Evolutionary conservation across 345 rosid genomes (phyloP).

Genomic region (Anacardium occidentale): DNA sequence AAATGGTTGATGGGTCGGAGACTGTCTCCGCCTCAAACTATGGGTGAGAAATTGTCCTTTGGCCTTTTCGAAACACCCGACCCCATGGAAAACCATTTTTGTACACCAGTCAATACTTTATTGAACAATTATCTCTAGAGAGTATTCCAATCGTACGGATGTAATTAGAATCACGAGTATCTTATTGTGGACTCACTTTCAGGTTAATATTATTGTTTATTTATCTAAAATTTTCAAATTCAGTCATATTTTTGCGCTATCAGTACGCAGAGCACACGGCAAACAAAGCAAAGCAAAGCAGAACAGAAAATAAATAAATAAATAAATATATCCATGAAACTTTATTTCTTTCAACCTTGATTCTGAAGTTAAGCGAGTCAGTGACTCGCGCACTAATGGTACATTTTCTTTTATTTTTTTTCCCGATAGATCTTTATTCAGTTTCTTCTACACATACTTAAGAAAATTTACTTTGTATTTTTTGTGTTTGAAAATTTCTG

Average conservation of each 20-base stretch:
- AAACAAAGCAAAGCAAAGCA: slow-evolving; percentile 19
- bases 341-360: slow-evolving; percentile 32
- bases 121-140: background rate
- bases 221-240: slow-evolving; percentile 17
- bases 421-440: slow-evolving; percentile 9
- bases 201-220: slow-evolving; percentile 14
- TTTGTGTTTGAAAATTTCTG: background rate
- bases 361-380: slow-evolving; percentile 30
- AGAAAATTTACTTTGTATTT: background rate
- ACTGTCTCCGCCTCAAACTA: too few relatives aligned
- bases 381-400: slow-evolving; percentile 33
- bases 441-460: background rate
- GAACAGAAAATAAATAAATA: background rate
- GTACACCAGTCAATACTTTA: too few relatives aligned
- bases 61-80: slow-evolving; percentile 5
- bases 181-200: background rate
- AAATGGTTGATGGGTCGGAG: too few relatives aligned
- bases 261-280: slow-evolving; percentile 19
- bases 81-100: background rate
- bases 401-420: slow-evolving; percentile 7
- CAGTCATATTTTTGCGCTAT: slow-evolving; percentile 6
- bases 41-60: too few relatives aligned
- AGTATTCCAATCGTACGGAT: background rate
- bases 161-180: fast-evolving
- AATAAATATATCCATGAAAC: slow-evolving; percentile 11